Conservation (phyloP, 441 rosid species). For the Francoa sonchifolia region DNA sequence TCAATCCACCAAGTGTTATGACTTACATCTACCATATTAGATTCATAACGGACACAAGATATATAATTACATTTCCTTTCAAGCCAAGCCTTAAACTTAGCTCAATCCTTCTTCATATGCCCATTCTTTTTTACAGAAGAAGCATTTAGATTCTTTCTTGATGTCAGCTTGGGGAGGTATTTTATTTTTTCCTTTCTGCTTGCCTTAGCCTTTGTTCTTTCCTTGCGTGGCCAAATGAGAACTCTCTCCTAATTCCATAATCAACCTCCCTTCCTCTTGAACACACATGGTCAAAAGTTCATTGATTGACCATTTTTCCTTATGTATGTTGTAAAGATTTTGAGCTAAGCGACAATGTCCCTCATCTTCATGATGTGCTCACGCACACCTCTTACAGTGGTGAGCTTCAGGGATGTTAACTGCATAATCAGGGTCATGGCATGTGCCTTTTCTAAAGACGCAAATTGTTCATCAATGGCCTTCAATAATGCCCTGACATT, state of each 20-base stretch:
- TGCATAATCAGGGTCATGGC: background rate
- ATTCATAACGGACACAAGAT: background rate
- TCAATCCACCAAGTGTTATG: background rate
- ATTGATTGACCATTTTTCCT: background rate
- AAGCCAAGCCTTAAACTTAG: background rate
- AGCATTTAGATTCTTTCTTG: too few relatives aligned
- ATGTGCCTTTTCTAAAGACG: background rate
- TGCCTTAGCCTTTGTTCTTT: background rate
- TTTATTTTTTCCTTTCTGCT: background rate
- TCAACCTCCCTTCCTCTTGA: too few relatives aligned
- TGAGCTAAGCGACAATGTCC: too few relatives aligned
- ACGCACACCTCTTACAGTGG: too few relatives aligned
- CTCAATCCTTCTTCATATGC: background rate
- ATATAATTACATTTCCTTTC: too few relatives aligned
- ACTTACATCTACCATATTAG: too few relatives aligned
- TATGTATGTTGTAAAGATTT: too few relatives aligned
- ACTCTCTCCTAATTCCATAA: background rate
- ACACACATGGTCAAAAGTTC: background rate
- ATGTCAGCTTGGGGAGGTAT: too few relatives aligned
- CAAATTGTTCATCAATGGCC: conserved; percentile 1
- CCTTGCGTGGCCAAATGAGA: background rate
- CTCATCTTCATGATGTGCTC: too few relatives aligned
- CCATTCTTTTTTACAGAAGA: background rate
- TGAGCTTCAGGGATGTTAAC: background rate
- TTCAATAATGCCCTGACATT: conserved; percentile 1